Conservation (phyloP, 2,329 filamentous ascomycete species). For the Colletotrichum theobromicola region DNA sequence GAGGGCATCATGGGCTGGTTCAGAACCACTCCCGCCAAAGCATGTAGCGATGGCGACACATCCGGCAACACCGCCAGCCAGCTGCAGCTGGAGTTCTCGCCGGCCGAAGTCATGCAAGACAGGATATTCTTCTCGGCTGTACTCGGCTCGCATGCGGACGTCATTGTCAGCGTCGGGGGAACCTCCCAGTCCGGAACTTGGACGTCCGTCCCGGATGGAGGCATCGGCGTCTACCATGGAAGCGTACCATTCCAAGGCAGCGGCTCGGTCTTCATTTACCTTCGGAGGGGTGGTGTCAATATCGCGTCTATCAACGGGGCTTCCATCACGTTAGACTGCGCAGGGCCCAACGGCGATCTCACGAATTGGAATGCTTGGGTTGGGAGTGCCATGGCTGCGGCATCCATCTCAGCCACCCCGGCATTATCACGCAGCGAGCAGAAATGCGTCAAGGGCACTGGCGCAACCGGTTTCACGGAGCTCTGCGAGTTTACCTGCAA, state of each 20-base stretch:
- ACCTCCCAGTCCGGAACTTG: neutral
- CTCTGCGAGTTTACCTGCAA: constrained; percentile 37
- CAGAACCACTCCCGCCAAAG: constrained; percentile 25
- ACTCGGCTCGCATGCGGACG: constrained; percentile 21
- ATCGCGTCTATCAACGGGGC: neutral
- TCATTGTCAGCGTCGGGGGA: constrained; percentile 30
- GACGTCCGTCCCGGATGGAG: neutral
- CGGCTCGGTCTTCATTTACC: constrained; percentile 30
- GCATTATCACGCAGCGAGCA: neutral
- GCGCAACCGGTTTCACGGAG: constrained; percentile 35
- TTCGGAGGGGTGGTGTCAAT: constrained; percentile 23
- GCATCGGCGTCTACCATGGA: constrained; percentile 33
- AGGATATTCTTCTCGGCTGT: constrained; percentile 29
- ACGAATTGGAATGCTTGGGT: constrained; percentile 18
- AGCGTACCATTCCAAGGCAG: constrained; percentile 23
- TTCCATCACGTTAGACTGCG: neutral
- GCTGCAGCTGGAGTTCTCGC: constrained; percentile 24
- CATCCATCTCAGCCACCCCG: neutral
- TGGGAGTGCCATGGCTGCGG: neutral
- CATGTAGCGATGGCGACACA: constrained; percentile 33
- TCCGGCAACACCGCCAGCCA: constrained; percentile 31
- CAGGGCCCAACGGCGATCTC: neutral
- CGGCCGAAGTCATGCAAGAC: constrained; percentile 17
- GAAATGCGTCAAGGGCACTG: constrained; percentile 29
- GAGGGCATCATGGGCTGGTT: constrained; percentile 37